phyloP scores from a whole-genome alignment of 805 yeast genomes.

The Lachancea dasiensis region DNA sequence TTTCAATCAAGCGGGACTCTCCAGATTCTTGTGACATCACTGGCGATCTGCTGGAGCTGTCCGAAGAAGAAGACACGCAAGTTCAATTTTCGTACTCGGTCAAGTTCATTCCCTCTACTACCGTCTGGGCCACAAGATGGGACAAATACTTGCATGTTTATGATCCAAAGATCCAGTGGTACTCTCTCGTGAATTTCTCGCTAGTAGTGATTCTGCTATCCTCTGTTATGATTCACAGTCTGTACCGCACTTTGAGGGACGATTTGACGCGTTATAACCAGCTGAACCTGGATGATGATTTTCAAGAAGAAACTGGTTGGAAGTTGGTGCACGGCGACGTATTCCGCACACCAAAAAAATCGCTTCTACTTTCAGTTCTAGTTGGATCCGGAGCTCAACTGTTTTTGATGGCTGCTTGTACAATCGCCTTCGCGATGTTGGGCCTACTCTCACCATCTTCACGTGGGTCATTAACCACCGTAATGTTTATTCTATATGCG shows the following conservation, averaged over 20 bases:
- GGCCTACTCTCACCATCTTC: constrained; percentile 92
- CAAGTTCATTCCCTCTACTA: constrained; percentile 57
- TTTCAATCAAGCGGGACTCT: constrained; percentile 45
- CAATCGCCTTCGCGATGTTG: constrained; percentile 75
- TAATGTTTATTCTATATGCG: constrained; percentile 79
- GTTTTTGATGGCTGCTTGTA: constrained; percentile 64
- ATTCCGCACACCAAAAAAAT: constrained; percentile 71
- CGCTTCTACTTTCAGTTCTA: constrained; percentile 68
- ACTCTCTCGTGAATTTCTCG: constrained; percentile 81
- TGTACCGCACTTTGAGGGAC: constrained; percentile 70
- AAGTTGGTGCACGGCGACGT: constrained; percentile 93
- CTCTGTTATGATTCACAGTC: constrained; percentile 68
- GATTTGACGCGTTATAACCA: constrained; percentile 89
- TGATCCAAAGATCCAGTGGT: constrained; percentile 95
- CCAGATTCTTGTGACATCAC: constrained; percentile 28
- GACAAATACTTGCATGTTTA: constrained; percentile 89
- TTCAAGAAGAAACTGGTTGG: constrained; percentile 95
- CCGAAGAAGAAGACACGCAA: constrained; percentile 42
- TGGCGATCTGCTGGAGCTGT: constrained; percentile 42
- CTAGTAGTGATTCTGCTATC: constrained; percentile 73
- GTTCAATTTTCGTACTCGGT: constrained; percentile 88
- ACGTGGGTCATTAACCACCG: constrained; percentile 88
- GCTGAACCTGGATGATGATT: constrained; percentile 77
- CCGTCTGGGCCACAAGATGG: constrained; percentile 98
- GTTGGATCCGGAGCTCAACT: constrained; percentile 88